phyloP scores from a whole-genome alignment of 2,329 filamentous ascomycete species.

The Xylariaceae sp. region DNA sequence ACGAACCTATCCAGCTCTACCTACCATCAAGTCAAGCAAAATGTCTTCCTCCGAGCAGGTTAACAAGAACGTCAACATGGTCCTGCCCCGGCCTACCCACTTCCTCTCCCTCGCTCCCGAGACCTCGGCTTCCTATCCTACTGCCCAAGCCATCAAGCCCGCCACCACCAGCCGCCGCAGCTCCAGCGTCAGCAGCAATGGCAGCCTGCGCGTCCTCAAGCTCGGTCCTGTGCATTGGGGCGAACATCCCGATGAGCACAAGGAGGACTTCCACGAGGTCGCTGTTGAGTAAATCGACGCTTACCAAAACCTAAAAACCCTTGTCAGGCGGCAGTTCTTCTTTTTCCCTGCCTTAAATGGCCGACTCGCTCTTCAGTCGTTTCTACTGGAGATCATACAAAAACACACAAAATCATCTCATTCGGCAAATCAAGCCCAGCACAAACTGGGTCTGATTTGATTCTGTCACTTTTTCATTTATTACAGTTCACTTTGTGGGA shows the following conservation, averaged over 20 bases:
- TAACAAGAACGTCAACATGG: slow-evolving; percentile 20
- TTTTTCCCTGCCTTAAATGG: too few species aligned
- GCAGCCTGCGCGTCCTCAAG: slow-evolving; percentile 51
- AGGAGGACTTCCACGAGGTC: slow-evolving; percentile 51
- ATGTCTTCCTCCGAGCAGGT: slow-evolving; percentile 25
- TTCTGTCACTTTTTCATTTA: too few species aligned
- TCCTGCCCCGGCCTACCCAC: slow-evolving; percentile 29
- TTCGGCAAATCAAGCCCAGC: too few species aligned
- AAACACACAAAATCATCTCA: too few species aligned
- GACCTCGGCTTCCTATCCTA: slow-evolving; percentile 51
- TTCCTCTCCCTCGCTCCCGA: slow-evolving; percentile 57
- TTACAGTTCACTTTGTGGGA: too few species aligned
- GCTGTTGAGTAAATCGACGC: slow-evolving; percentile 35
- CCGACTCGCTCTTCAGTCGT: too few species aligned
- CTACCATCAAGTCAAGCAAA: slow-evolving; percentile 16
- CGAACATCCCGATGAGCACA: slow-evolving; percentile 51
- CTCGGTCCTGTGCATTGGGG: slow-evolving; percentile 61
- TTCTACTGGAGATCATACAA: too few species aligned
- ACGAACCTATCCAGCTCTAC: slow-evolving; percentile 1
- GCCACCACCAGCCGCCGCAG: slow-evolving; percentile 40
- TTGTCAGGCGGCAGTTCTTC: too few species aligned
- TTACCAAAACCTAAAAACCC: too few species aligned
- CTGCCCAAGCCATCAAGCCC: slow-evolving; percentile 31
- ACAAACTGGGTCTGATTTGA: too few species aligned
- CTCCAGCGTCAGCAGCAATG: slow-evolving; percentile 48